Evolutionary conservation across 2,329 filamentous ascomycete genomes (phyloP), one percentile per base, ranked within the genome.

Genomic region (Neurospora sp.): DNA sequence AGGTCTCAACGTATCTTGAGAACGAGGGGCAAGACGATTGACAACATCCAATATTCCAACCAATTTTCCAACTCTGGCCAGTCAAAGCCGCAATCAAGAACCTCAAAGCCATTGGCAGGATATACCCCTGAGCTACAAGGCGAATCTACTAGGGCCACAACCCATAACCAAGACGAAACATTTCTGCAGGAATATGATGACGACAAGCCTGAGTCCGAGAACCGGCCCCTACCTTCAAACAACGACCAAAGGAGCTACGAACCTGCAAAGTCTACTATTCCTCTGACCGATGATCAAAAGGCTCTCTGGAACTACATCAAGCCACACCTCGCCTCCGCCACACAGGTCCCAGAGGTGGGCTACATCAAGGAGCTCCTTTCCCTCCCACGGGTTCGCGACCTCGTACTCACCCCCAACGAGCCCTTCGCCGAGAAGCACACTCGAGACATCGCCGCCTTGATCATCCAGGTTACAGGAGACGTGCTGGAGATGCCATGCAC

Each of bases 401-500:
- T 79, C 6, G 67, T 69, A 17, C 75, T 74, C 73, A 77, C 79
- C 42, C 67, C 68, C 39, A 17, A 58, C 0, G 70, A 73, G 67
- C 70, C 42, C 3, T 77, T 72, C 9, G 9, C 9, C 9, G 77
- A 77, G 46, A 66, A 66, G 9, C 68, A 68, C 9, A 43, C 72
- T 6, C 67, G 74, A 5, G 77, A 79, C 62, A 62, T 78, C 1
- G 74, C 76, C 1, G 75, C 77, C 15, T 38, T 78, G 23, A 33
- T 78, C 6, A 72, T 79, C n/a, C 77, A 79, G 40, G 15, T 78
- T 42, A 78, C 76, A 1, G 78, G 78, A 10, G 74, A 78, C 1
- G 67, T 69, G 11, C 72, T 70, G 1, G 15, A 40, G 0, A 36
- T 40, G 5, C 69, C 73, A 1, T 80, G 78, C 70, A 42, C 46